Conservation (phyloP, 2,329 filamentous ascomycete species). For the Torrubiella hemipterigena region DNA sequence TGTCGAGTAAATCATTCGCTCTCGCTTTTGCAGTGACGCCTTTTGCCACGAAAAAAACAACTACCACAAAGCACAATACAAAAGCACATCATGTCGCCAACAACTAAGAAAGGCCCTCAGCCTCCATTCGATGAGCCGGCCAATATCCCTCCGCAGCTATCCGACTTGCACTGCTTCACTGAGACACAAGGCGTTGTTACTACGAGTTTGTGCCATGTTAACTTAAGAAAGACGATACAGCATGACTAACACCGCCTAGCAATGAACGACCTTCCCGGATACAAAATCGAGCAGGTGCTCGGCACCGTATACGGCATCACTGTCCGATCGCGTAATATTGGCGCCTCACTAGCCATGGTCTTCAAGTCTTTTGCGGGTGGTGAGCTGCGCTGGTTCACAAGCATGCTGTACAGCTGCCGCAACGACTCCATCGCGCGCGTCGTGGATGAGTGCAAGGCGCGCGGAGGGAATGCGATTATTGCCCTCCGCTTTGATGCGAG, state of each 20-base stretch:
- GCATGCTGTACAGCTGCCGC: constrained; percentile 44
- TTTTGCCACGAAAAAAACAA: not conserved
- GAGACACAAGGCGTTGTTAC: constrained; percentile 51
- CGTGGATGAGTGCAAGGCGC: constrained; percentile 42
- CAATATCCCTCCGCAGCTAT: constrained; percentile 25
- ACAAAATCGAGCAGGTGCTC: constrained; percentile 43
- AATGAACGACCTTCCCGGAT: constrained; percentile 52
- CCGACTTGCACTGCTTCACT: constrained; percentile 44
- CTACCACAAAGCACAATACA: not conserved
- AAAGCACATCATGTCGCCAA: not conserved
- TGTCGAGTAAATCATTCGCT: too few species aligned
- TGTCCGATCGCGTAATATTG: constrained; percentile 46
- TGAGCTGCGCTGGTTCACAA: constrained; percentile 47
- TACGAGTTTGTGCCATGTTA: constrained; percentile 26
- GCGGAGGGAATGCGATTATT: constrained; percentile 49
- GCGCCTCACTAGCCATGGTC: constrained; percentile 41
- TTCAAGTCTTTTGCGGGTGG: constrained; percentile 46
- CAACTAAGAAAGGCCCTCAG: constrained; percentile 11
- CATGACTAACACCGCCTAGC: constrained; percentile 15
- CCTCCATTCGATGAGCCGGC: constrained; percentile 17
- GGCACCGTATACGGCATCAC: constrained; percentile 47
- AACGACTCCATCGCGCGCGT: constrained; percentile 45
- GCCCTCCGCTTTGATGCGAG: constrained; percentile 45
- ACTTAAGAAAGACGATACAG: constrained; percentile 2
- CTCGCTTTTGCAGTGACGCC: too few species aligned